phyloP scores from a whole-genome alignment of 305 asterid species.

The Fraxinus albicans region DNA sequence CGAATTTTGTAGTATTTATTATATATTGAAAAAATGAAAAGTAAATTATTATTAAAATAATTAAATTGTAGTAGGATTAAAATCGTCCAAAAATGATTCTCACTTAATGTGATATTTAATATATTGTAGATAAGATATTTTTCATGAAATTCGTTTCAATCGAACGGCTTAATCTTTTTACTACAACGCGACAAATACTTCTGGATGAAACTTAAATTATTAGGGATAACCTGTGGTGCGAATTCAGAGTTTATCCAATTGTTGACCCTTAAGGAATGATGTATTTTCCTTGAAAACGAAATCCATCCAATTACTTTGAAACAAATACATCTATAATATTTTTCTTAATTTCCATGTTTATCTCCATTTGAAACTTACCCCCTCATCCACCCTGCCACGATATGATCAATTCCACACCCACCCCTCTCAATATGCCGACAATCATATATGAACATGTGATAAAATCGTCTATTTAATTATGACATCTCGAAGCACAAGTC shows the following conservation, averaged over 20 bases:
- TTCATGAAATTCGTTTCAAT: too few species aligned
- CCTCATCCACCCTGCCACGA: background rate
- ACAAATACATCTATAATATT: constrained; percentile 15
- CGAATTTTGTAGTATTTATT: too few species aligned
- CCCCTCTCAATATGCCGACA: background rate
- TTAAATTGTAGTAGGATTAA: too few species aligned
- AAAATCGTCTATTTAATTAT: too few species aligned
- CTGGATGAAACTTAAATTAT: background rate
- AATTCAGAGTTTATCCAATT: background rate
- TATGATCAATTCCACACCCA: background rate
- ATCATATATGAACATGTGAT: background rate
- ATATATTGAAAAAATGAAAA: too few species aligned
- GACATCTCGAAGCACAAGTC: background rate
- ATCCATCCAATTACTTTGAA: background rate
- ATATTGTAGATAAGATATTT: too few species aligned
- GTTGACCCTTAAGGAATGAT: background rate
- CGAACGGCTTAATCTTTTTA: background rate
- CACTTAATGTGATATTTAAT: too few species aligned
- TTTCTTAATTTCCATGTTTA: constrained; percentile 16
- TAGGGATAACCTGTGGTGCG: background rate
- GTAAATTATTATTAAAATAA: too few species aligned
- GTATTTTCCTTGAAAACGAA: background rate
- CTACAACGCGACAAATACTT: background rate
- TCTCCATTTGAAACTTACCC: background rate
- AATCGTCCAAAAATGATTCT: too few species aligned